Base-by-base conservation (phyloP, 306 rosid genomes). In the Lablab purpureus region DNA sequence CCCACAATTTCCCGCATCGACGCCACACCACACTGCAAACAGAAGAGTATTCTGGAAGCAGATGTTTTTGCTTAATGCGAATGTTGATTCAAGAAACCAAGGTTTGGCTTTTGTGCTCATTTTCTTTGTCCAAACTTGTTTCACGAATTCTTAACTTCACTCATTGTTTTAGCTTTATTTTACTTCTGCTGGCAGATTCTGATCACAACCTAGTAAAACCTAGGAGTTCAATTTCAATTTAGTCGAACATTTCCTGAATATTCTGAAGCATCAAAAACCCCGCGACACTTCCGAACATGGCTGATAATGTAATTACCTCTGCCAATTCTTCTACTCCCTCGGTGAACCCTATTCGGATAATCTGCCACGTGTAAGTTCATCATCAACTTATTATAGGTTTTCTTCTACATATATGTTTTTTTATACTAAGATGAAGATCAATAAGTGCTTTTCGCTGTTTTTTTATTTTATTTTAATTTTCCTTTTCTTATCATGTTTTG, bases 291-390 rank as follows among this genome's bases (percentile, higher is more conserved):
- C 32, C 21, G 51, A 66, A 27, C 71, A 94, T 92, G 99, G 91
- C 81, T 73, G 91, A 88, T 30, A 7, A 78, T 14, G 82, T 93
- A 10, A 46, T 84, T 34, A 81, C 91, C 62, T 78, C 92, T 4
- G 86, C 71, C 58, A 79, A 84, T 71, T 83, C 98, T 46, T 85
- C 96, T 60, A 73, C 88, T 59, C 58, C 94, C 28, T 82, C 84
- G 6, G 55, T 81, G 30, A 84, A 85, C 63, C 84, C 91, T 68
- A 78, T 89, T 65, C 88, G 93, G 18, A 85, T 84, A 62, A 65
- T 91, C 77, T 95, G 99, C 80, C 98, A 91, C 18, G 97, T 95
- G 98, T 94, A 92, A 13, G 88, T 73, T 72, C 72, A 25, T 83
- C 77, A 78, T 0, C 15, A 30, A 10, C 51, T 46, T 41, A 18